Evolutionary conservation across 805 yeast genomes (phyloP).

Genomic region (Barnettozyma pratensis): DNA sequence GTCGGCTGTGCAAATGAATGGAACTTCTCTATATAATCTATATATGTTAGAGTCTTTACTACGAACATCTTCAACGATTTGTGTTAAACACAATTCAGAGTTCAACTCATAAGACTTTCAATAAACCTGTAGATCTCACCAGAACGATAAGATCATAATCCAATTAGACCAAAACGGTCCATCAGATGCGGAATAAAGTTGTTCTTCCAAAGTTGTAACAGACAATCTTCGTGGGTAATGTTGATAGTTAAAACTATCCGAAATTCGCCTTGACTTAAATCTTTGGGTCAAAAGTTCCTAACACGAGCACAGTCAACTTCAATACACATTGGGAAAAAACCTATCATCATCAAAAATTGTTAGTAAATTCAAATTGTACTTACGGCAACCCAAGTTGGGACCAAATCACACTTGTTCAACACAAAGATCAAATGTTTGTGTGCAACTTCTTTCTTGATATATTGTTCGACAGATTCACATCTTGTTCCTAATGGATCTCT

Average conservation of each 20-base stretch:
- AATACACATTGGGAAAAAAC: no score
- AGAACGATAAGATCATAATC: conserved; percentile 28
- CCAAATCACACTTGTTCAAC: conserved; percentile 94
- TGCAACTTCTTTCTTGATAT: conserved; percentile 88
- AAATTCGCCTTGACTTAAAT: conserved; percentile 74
- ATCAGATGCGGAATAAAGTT: conserved; percentile 52
- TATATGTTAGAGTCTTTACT: conserved; percentile 81
- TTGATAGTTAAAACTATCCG: conserved; percentile 20
- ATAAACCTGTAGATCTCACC: conserved; percentile 23
- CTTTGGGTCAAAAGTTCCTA: conserved; percentile 52
- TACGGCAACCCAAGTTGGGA: conserved; percentile 99
- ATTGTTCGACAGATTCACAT: conserved; percentile 89
- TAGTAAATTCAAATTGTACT: conserved; percentile 37
- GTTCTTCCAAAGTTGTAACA: conserved; percentile 98
- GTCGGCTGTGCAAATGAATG: conserved; percentile 2
- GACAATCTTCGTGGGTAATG: conserved; percentile 55
- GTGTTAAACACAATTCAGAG: conserved; percentile 18
- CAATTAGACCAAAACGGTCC: conserved; percentile 44
- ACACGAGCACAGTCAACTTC: not conserved
- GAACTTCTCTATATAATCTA: not conserved
- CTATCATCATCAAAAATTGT: not conserved
- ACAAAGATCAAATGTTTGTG: conserved; percentile 95
- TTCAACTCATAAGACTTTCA: conserved; percentile 74
- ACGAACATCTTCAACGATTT: conserved; percentile 48
- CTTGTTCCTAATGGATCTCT: conserved; percentile 97